Conservation (phyloP, 768 basidiomycete species). For the Scleroderma citrinum region DNA sequence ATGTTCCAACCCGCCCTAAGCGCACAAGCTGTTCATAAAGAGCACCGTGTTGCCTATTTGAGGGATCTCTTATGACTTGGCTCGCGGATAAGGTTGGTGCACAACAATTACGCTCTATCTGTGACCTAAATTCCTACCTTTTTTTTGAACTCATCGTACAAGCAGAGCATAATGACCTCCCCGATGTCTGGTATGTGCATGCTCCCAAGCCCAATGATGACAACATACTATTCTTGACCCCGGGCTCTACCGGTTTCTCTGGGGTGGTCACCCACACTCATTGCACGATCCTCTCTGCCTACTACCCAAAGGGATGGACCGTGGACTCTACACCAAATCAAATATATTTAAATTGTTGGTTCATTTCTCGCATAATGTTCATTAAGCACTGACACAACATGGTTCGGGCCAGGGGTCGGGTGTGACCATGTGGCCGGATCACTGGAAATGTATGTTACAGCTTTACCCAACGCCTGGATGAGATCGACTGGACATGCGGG, state of each 20-base stretch:
- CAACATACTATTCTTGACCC: conserved; percentile 33
- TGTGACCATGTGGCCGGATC: conserved; percentile 43
- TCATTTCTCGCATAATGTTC: background rate
- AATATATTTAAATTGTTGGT: conserved; percentile 36
- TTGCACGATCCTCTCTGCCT: conserved; percentile 31
- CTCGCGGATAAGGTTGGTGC: conserved; percentile 23
- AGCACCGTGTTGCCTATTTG: conserved; percentile 24
- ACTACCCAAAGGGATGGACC: conserved; percentile 29
- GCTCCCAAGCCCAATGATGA: conserved; percentile 24
- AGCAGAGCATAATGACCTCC: conserved; percentile 2
- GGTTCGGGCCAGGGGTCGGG: conserved; percentile 32
- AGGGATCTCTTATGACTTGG: conserved; percentile 26
- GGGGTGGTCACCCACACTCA: conserved; percentile 38
- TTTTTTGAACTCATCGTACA: conserved; percentile 14
- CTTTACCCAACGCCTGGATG: conserved; percentile 35
- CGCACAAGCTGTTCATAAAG: conserved; percentile 26
- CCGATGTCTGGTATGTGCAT: conserved; percentile 9
- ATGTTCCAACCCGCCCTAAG: conserved; percentile 28
- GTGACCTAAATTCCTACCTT: conserved; percentile 19
- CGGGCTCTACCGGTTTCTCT: conserved; percentile 42
- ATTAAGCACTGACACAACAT: conserved; percentile 15
- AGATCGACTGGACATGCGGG: conserved; percentile 35
- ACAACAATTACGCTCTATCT: conserved; percentile 18
- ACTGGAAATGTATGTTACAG: conserved; percentile 36
- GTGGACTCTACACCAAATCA: conserved; percentile 29